These are phyloP conservation scores for Kazachstania viticola DNA, from an alignment of 805 yeast species.

Conservation along the genomic window DNA sequence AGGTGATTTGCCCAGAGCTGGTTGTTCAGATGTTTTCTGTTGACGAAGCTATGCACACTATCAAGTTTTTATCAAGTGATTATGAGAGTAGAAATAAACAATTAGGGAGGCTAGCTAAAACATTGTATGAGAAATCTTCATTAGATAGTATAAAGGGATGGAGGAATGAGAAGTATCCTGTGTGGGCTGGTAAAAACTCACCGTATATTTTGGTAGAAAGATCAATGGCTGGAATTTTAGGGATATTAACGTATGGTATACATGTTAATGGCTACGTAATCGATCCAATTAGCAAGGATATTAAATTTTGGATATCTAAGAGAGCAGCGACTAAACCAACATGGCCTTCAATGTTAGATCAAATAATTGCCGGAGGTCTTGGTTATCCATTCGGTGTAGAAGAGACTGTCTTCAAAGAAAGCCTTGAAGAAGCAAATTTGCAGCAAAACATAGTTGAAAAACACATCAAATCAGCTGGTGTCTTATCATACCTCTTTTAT, in stretches of 20 bases:
- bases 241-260: slow-evolving; percentile 82
- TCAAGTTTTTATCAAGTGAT: slow-evolving; percentile 20
- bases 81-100: slow-evolving; percentile 27
- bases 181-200: slow-evolving; percentile 39
- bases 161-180: slow-evolving; percentile 75
- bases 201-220: slow-evolving; percentile 71
- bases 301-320: slow-evolving; percentile 74
- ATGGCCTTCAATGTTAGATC: slow-evolving; percentile 83
- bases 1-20: slow-evolving; percentile 6
- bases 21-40: slow-evolving; percentile 19
- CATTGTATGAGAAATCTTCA: slow-evolving; percentile 28
- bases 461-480: slow-evolving; percentile 45
- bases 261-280: slow-evolving; percentile 75
- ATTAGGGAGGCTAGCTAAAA: slow-evolving; percentile 33
- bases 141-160: slow-evolving; percentile 46
- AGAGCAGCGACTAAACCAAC: slow-evolving; percentile 72
- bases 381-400: slow-evolving; percentile 66
- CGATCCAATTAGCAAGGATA: slow-evolving; percentile 31
- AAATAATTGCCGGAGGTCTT: slow-evolving; percentile 91
- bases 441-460: slow-evolving; percentile 35
- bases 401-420: slow-evolving; percentile 78
- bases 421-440: slow-evolving; percentile 87
- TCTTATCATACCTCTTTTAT: slow-evolving; percentile 51
- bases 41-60: slow-evolving; percentile 22
- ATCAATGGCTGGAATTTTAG: slow-evolving; percentile 68